These are phyloP conservation scores for Aspergillus udagawae DNA, from an alignment of 2,329 filamentous ascomycete genomes.

Conservation along the genomic window DNA sequence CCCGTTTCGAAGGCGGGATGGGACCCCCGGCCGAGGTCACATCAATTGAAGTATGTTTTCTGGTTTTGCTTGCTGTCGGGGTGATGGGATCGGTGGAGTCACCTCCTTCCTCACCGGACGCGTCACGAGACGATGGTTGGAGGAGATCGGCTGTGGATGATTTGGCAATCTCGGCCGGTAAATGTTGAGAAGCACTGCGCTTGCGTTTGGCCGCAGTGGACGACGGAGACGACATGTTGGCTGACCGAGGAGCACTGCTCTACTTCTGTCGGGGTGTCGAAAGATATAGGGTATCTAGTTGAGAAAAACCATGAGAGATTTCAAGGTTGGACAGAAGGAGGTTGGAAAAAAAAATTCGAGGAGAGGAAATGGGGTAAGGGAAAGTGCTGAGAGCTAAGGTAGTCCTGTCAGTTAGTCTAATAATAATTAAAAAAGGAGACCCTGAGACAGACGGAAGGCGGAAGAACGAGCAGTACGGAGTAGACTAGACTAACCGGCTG, in stretches of 20 bases:
- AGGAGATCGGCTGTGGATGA: constrained; percentile 57
- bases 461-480: not conserved
- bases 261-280: constrained; percentile 14
- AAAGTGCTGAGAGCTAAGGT: not conserved
- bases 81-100: constrained; percentile 58
- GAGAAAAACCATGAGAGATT: not conserved
- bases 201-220: constrained; percentile 70
- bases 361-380: constrained; percentile 1
- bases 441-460: constrained; percentile 5
- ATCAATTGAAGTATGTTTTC: constrained; percentile 50
- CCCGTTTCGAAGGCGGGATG: constrained; percentile 67
- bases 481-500: constrained; percentile 5
- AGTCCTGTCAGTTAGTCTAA: not conserved
- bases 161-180: constrained; percentile 47
- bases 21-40: constrained; percentile 42
- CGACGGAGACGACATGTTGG: constrained; percentile 59
- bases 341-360: not conserved
- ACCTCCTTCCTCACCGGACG: constrained; percentile 75
- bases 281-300: not conserved
- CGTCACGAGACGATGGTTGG: constrained; percentile 74
- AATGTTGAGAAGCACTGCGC: constrained; percentile 50
- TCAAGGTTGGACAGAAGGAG: not conserved
- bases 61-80: constrained; percentile 45
- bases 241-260: constrained; percentile 21
- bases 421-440: constrained; percentile 6